Evolutionary conservation across 2,329 filamentous ascomycete genomes (phyloP).

Genomic region (Gnomoniopsis sp.): DNA sequence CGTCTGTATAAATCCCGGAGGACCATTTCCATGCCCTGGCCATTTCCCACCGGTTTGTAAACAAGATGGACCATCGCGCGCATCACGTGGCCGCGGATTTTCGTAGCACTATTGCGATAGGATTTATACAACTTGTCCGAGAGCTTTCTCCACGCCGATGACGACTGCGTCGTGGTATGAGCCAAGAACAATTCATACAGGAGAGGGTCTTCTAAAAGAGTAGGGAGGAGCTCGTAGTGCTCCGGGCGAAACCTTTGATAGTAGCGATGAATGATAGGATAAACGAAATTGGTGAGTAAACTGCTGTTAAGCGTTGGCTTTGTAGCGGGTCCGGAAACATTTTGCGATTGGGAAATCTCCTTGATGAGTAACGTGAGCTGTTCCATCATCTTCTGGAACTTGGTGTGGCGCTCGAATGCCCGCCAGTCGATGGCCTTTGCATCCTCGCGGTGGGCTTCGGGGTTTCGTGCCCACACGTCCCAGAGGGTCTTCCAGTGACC

Average conservation of each 20-base stretch:
- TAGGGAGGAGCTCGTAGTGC: conserved; percentile 36
- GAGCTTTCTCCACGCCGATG: conserved; percentile 27
- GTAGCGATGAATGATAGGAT: conserved; percentile 9
- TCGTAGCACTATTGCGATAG: conserved; percentile 40
- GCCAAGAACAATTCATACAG: conserved; percentile 41
- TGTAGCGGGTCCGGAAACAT: not conserved
- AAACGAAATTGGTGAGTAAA: conserved; percentile 10
- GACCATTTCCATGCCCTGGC: conserved; percentile 40
- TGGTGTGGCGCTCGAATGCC: conserved; percentile 2
- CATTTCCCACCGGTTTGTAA: conserved; percentile 33
- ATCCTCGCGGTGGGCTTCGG: conserved; percentile 6
- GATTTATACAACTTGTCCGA: conserved; percentile 41
- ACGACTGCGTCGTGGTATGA: conserved; percentile 30
- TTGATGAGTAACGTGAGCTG: conserved; percentile 6
- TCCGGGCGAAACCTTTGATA: conserved; percentile 12
- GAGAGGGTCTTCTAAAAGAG: conserved; percentile 32
- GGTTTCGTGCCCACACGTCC: conserved; percentile 10
- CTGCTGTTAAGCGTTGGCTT: conserved; percentile 3
- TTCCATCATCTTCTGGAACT: not conserved
- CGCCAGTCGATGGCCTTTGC: conserved; percentile 7
- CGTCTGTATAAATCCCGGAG: conserved; percentile 46
- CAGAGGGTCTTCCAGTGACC: conserved; percentile 4
- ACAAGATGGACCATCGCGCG: conserved; percentile 41
- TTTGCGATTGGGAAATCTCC: not conserved
- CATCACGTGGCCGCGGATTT: conserved; percentile 37